A percentile compares a stretch with the other conserved stretches of the same genome.
phyloP scores from a whole-genome alignment of 2,329 filamentous ascomycete species.

The Trichoderma asperellum region DNA sequence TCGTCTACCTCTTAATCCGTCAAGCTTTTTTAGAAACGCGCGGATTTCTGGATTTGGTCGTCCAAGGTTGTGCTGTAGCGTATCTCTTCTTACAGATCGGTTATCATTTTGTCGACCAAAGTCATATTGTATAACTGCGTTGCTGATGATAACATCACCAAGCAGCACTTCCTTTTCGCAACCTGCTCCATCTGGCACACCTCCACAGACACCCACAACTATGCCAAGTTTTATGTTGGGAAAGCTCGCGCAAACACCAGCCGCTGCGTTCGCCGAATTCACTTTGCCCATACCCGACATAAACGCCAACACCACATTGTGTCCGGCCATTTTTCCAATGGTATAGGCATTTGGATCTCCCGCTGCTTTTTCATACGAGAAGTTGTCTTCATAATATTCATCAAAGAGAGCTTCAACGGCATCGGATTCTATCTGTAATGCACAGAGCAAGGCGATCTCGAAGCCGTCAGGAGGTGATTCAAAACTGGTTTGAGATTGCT shows the following conservation, averaged over 20 bases:
- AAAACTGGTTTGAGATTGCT: neutral
- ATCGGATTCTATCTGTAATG: slow-evolving; percentile 32
- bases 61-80: slow-evolving; percentile 31
- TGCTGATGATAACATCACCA: slow-evolving; percentile 38
- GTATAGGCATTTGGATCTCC: slow-evolving; percentile 41
- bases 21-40: slow-evolving; percentile 34
- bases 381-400: slow-evolving; percentile 29
- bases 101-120: slow-evolving; percentile 35
- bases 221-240: slow-evolving; percentile 30
- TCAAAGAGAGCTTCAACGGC: slow-evolving; percentile 33
- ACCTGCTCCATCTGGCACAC: slow-evolving; percentile 28
- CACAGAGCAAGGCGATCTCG: slow-evolving; percentile 33
- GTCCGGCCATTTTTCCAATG: slow-evolving; percentile 30
- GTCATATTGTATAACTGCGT: slow-evolving; percentile 39
- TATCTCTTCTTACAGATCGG: slow-evolving; percentile 34
- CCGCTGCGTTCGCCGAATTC: slow-evolving; percentile 24
- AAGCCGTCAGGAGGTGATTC: slow-evolving; percentile 21
- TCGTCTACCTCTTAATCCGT: slow-evolving; percentile 22
- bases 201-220: slow-evolving; percentile 34
- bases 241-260: slow-evolving; percentile 30
- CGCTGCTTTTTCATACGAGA: slow-evolving; percentile 33
- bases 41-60: slow-evolving; percentile 35
- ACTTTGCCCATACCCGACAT: slow-evolving; percentile 34
- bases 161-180: slow-evolving; percentile 32
- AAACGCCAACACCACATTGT: slow-evolving; percentile 35